Evolutionary conservation across 108 stramenopile species (phyloP).

Genomic region (Cyclostephanos tholiformis): DNA sequence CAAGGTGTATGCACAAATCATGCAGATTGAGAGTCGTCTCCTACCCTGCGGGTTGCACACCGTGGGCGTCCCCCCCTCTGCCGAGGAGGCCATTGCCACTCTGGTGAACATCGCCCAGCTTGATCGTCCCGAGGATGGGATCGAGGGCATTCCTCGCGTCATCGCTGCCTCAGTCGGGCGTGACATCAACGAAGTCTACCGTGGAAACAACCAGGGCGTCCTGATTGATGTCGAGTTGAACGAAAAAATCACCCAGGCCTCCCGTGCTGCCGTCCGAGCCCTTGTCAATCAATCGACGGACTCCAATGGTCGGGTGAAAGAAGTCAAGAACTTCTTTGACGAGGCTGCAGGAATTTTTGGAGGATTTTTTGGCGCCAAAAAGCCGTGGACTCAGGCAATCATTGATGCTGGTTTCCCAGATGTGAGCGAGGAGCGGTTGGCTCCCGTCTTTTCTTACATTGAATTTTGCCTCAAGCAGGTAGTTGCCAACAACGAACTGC

Average conservation of each 20-base stretch:
- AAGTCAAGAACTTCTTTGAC: conserved; percentile 90
- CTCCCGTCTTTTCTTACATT: conserved; percentile 86
- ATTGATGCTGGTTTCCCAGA: conserved; percentile 86
- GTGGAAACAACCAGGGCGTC: conserved; percentile 89
- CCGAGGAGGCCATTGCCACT: conserved; percentile 94
- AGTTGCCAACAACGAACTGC: conserved; percentile 96
- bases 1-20: conserved; percentile 90
- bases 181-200: conserved; percentile 95
- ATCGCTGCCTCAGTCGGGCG: conserved; percentile 91
- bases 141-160: conserved; percentile 92
- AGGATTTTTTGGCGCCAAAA: conserved; percentile 69
- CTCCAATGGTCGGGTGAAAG: conserved; percentile 91
- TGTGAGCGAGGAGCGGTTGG: conserved; percentile 79
- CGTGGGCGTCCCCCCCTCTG: conserved; percentile 94
- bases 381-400: conserved; percentile 91
- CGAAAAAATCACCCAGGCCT: conserved; percentile 78
- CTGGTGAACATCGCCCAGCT: conserved; percentile 96
- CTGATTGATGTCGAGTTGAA: conserved; percentile 89
- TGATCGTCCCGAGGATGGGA: conserved; percentile 91
- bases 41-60: conserved; percentile 96
- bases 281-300: conserved; percentile 90
- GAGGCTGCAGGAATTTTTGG: conserved; percentile 77
- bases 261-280: conserved; percentile 90
- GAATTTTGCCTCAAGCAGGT: conserved; percentile 98
- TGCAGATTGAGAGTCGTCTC: conserved; percentile 97